These are phyloP conservation scores for Zygnema cylindricum DNA, from an alignment of 139 green algal species.

Conservation along the genomic window DNA sequence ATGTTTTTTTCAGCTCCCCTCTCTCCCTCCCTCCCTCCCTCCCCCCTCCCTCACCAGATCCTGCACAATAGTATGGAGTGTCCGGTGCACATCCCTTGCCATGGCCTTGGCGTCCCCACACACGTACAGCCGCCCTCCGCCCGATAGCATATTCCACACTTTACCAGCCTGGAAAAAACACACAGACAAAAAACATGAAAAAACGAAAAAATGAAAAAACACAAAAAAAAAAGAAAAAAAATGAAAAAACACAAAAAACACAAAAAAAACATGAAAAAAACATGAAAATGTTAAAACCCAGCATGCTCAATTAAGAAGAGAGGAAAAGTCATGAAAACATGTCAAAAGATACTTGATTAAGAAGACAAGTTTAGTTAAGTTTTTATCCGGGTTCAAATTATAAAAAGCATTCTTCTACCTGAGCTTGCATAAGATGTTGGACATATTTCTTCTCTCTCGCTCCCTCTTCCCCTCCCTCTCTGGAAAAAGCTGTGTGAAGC, in stretches of 20 bases:
- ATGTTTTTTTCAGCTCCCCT: background rate
- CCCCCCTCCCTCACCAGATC: constrained; percentile 31
- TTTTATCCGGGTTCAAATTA: no score
- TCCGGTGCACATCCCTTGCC: constrained; percentile 92
- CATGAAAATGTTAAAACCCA: no score
- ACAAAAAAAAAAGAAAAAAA: constrained; percentile 17
- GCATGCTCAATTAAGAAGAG: no score
- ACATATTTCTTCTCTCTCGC: constrained; percentile 65
- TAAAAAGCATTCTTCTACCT: no score
- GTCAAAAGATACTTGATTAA: no score
- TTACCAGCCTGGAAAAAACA: constrained; percentile 44
- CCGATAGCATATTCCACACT: constrained; percentile 60
- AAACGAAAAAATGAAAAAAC: background rate
- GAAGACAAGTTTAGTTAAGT: no score
- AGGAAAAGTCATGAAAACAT: no score
- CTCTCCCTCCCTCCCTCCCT: background rate
- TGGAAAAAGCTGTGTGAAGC: constrained; percentile 57
- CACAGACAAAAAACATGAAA: background rate
- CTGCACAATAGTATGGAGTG: constrained; percentile 72
- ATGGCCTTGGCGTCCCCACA: constrained; percentile 96
- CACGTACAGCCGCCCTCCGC: constrained; percentile 82
- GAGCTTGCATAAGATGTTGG: constrained; percentile 50
- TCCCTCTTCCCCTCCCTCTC: constrained; percentile 23
- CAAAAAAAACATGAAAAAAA: background rate
- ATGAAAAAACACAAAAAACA: background rate